These are phyloP conservation scores for Nemania sp. DNA, from an alignment of 2,329 filamentous ascomycete genomes.

Conservation along the genomic window DNA sequence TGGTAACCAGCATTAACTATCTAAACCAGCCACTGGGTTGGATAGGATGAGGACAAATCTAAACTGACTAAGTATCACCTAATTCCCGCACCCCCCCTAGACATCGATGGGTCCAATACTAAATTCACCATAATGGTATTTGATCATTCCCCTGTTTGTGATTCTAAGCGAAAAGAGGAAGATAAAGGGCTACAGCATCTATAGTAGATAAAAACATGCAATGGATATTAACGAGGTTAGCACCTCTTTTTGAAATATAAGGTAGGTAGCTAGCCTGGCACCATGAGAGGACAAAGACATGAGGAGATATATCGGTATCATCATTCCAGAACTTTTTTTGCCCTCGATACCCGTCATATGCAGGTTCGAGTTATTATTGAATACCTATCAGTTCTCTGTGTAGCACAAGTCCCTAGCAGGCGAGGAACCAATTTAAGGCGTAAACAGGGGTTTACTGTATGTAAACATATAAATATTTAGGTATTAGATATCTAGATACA, in stretches of 20 bases:
- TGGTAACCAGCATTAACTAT: neutral
- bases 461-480: constrained; percentile 10
- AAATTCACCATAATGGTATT: neutral
- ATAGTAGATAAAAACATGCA: neutral
- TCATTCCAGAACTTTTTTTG: neutral
- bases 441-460: neutral
- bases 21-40: neutral
- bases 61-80: neutral
- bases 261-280: neutral
- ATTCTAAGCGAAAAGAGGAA: neutral
- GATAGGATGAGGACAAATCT: neutral
- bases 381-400: neutral
- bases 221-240: neutral
- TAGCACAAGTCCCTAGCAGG: neutral
- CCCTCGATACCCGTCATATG: constrained; percentile 22
- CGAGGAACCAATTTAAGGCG: neutral
- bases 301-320: neutral
- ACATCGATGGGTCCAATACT: neutral
- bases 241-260: too few relatives aligned
- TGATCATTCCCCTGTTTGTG: neutral
- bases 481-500: constrained; percentile 1
- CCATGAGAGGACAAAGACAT: neutral
- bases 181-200: neutral
- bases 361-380: neutral
- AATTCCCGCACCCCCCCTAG: neutral